Evolutionary conservation across 2,329 filamentous ascomycete species (phyloP).

Genomic region (Venturia aucupariae): DNA sequence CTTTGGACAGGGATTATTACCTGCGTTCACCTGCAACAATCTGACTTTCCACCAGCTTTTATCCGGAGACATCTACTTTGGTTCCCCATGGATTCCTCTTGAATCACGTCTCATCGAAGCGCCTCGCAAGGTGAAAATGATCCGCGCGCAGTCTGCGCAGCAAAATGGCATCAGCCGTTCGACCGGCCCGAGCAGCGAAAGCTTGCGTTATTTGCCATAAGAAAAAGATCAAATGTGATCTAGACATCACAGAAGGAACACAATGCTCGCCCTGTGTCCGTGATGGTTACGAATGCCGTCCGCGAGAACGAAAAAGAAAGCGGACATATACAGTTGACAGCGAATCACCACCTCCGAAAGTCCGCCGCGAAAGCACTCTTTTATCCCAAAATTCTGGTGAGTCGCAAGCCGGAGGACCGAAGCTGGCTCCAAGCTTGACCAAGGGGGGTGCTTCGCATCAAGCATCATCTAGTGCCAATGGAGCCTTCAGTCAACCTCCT

Average conservation of each 20-base stretch:
- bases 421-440: not conserved
- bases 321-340: conserved; percentile 24
- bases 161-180: conserved; percentile 6
- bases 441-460: not conserved
- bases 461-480: not conserved
- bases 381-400: conserved; percentile 17
- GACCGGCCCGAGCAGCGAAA: conserved; percentile 19
- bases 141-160: not conserved
- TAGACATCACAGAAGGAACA: conserved; percentile 25
- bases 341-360: conserved; percentile 21
- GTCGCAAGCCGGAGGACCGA: not conserved
- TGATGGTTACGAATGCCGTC: conserved; percentile 26
- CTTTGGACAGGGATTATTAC: not conserved
- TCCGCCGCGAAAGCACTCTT: conserved; percentile 14
- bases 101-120: not conserved
- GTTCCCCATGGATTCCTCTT: not conserved
- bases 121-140: not conserved
- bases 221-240: conserved; percentile 29
- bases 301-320: conserved; percentile 25
- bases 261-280: conserved; percentile 30
- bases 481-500: not conserved
- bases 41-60: not conserved
- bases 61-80: not conserved
- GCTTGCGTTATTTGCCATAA: conserved; percentile 37
- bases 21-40: too few species aligned